Evolutionary conservation across 192 early-diverging fungal species (phyloP).

Genomic region (Coemansia pectinata): DNA sequence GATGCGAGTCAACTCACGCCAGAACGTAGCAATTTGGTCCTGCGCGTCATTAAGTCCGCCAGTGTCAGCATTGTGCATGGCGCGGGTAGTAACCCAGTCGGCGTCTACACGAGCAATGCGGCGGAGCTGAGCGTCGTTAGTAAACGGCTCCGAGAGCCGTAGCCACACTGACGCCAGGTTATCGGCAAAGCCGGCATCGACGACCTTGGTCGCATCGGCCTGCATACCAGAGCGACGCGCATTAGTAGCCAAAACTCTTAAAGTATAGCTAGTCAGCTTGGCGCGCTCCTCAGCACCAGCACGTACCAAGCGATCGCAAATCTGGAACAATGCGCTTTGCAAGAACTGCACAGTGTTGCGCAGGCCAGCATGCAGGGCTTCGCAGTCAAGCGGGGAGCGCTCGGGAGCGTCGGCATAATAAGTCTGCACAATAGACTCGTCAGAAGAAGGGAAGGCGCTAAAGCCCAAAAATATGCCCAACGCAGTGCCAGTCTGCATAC

Average conservation of each 20-base stretch:
- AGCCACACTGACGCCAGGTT: constrained; percentile 71
- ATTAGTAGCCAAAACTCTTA: constrained; percentile 66
- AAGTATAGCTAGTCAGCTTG: constrained; percentile 65
- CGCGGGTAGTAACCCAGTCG: constrained; percentile 65
- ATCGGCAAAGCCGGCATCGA: constrained; percentile 84
- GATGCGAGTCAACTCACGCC: constrained; percentile 76
- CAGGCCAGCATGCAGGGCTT: constrained; percentile 59
- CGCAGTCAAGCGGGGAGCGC: constrained; percentile 57
- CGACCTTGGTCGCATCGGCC: constrained; percentile 71
- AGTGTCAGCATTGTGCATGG: constrained; percentile 55
- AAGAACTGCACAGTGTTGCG: constrained; percentile 63
- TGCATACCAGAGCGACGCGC: constrained; percentile 74
- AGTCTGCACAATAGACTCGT: constrained; percentile 25
- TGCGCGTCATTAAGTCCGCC: constrained; percentile 37
- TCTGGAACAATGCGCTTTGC: constrained; percentile 55
- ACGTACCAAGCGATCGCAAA: constrained; percentile 69
- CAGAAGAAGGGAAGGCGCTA: constrained; percentile 39
- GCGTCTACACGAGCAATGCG: constrained; percentile 81
- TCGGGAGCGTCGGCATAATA: constrained; percentile 56
- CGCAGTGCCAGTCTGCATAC: constrained; percentile 40
- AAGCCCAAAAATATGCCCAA: constrained; percentile 43
- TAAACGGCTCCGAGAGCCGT: constrained; percentile 80
- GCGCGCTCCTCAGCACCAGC: constrained; percentile 60
- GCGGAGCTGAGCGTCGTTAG: constrained; percentile 66
- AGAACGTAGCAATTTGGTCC: constrained; percentile 37